Conservation (phyloP, 164 flowering plant species). For the Aristolochia californica region DNA sequence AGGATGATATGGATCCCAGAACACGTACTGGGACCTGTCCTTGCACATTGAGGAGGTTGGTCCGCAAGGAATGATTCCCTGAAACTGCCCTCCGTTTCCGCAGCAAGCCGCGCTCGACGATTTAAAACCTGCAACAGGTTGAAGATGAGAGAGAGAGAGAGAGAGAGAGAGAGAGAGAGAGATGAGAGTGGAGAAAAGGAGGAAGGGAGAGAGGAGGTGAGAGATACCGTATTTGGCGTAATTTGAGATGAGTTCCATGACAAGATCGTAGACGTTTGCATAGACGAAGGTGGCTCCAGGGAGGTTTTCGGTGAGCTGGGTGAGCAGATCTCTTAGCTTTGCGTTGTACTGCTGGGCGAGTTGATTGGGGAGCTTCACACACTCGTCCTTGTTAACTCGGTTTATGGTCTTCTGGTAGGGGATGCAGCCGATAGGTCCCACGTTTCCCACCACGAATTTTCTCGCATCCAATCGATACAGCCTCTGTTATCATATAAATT, state of each 20-base stretch:
- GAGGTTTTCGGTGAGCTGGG: constrained; percentile 55
- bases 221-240: constrained; percentile 53
- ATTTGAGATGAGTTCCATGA: constrained; percentile 67
- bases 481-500: constrained; percentile 57
- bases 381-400: constrained; percentile 39
- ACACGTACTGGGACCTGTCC: constrained; percentile 61
- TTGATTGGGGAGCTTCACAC: constrained; percentile 70
- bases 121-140: constrained; percentile 53
- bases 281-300: constrained; percentile 65
- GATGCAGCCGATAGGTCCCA: constrained; percentile 92
- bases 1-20: constrained; percentile 98
- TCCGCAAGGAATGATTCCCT: constrained; percentile 87
- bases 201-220: neutral
- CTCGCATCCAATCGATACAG: constrained; percentile 75
- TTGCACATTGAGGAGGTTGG: constrained; percentile 64
- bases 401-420: constrained; percentile 89
- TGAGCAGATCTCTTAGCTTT: constrained; percentile 47
- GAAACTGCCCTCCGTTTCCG: constrained; percentile 82
- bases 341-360: constrained; percentile 65
- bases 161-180: too few relatives aligned
- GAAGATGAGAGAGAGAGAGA: too few relatives aligned
- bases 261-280: constrained; percentile 78
- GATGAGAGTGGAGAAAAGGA: too few relatives aligned
- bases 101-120: constrained; percentile 75
- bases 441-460: constrained; percentile 70